phyloP scores from a whole-genome alignment of 495 filamentous ascomycete species.

The Penicillium herquei region DNA sequence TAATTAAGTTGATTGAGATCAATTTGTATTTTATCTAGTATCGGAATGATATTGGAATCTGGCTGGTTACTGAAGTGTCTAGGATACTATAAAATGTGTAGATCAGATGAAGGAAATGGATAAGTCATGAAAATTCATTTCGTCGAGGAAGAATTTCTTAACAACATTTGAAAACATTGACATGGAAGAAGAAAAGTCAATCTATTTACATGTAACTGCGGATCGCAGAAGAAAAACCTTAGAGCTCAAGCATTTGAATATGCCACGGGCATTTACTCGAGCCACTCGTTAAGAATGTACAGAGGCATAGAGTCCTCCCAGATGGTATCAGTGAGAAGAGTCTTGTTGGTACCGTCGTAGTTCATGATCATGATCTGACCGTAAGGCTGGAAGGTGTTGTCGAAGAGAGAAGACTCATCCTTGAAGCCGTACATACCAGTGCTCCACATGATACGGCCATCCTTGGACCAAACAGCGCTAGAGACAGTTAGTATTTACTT shows the following conservation, averaged over 20 bases:
- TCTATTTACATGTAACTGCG: background rate
- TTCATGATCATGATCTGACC: constrained; percentile 37
- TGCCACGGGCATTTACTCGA: background rate
- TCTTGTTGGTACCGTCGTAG: constrained; percentile 31
- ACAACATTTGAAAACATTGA: background rate
- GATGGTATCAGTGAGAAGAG: constrained; percentile 29
- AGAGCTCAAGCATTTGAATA: background rate
- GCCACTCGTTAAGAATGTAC: constrained; percentile 18
- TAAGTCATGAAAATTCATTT: background rate
- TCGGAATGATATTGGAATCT: too few relatives aligned
- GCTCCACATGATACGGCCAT: constrained; percentile 35
- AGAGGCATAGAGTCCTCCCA: constrained; percentile 39
- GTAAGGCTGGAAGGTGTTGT: constrained; percentile 37
- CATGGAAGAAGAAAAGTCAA: background rate
- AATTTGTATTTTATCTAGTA: background rate
- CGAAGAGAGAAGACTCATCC: constrained; percentile 33
- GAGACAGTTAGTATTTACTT: background rate
- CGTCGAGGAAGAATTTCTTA: background rate
- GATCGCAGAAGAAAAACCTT: background rate
- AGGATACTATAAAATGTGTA: too few relatives aligned
- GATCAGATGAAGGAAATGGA: background rate
- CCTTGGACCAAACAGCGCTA: constrained; percentile 36
- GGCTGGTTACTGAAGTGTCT: too few relatives aligned
- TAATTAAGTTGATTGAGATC: constrained; percentile 1
- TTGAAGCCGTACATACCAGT: constrained; percentile 37